Conservation (phyloP, 768 basidiomycete species). For the Lactifluus hygrophoroides region DNA sequence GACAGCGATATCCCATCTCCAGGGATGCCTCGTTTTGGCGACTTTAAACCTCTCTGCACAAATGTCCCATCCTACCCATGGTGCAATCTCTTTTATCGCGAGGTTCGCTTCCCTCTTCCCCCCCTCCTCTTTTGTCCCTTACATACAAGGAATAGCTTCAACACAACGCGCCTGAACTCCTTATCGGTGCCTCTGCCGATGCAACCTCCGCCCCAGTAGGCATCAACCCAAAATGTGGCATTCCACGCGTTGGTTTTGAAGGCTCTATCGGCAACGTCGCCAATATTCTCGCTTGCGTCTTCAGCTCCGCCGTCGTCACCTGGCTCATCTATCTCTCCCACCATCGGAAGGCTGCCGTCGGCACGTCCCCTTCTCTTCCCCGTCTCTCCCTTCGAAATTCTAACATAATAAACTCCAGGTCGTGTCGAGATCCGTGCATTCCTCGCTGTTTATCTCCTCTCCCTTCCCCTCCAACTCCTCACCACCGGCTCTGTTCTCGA, state of each 20-base stretch:
- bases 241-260: conserved; percentile 48
- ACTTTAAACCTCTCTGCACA: conserved; percentile 60
- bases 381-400: background rate
- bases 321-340: conserved; percentile 49
- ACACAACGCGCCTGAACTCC: conserved; percentile 26
- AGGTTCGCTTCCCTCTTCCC: conserved; percentile 39
- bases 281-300: conserved; percentile 73
- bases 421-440: conserved; percentile 66
- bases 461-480: conserved; percentile 71
- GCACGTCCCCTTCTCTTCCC: conserved; percentile 26
- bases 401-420: conserved; percentile 31
- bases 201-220: conserved; percentile 64
- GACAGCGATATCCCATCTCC: background rate
- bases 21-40: conserved; percentile 57
- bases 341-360: conserved; percentile 82
- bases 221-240: conserved; percentile 73
- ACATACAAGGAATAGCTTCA: conserved; percentile 25
- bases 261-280: conserved; percentile 75
- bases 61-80: conserved; percentile 74
- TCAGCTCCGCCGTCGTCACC: conserved; percentile 55
- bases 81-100: conserved; percentile 93
- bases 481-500: conserved; percentile 70
- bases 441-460: conserved; percentile 57
- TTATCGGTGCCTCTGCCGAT: conserved; percentile 37
- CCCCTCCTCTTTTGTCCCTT: conserved; percentile 4